Evolutionary conservation across 1,139 yeast genomes (phyloP).

Genomic region (Hansenula lynferdii): DNA sequence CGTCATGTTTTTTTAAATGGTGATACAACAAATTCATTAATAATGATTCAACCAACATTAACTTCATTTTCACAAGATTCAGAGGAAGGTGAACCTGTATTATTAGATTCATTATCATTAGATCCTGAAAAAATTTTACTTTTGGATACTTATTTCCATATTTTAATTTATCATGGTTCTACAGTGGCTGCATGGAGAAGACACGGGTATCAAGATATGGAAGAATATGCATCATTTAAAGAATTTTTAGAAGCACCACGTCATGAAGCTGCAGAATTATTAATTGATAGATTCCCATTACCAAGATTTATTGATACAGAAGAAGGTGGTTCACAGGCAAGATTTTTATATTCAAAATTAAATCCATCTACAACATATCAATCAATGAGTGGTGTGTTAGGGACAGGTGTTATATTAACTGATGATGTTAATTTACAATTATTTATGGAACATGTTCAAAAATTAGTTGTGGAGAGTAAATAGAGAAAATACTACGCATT

Average conservation of each 20-base stretch:
- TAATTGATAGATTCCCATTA: slow-evolving; percentile 66
- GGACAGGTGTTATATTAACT: slow-evolving; percentile 68
- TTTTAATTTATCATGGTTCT: slow-evolving; percentile 65
- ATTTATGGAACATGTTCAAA: slow-evolving; percentile 75
- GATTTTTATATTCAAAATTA: slow-evolving; percentile 69
- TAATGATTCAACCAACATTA: slow-evolving; percentile 76
- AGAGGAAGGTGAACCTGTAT: slow-evolving; percentile 48
- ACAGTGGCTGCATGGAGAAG: slow-evolving; percentile 68
- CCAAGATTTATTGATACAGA: slow-evolving; percentile 73
- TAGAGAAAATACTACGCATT: too few relatives aligned
- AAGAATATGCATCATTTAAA: slow-evolving; percentile 58
- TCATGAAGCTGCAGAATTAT: slow-evolving; percentile 59
- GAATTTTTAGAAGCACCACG: slow-evolving; percentile 62
- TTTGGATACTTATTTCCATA: slow-evolving; percentile 72
- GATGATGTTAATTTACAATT: slow-evolving; percentile 83
- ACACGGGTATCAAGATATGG: slow-evolving; percentile 60
- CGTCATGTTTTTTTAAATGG: slow-evolving; percentile 65
- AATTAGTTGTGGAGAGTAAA: slow-evolving; percentile 47
- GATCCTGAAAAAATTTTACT: slow-evolving; percentile 56
- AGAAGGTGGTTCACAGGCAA: slow-evolving; percentile 75
- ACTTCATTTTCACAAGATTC: slow-evolving; percentile 59
- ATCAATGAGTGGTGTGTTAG: slow-evolving; percentile 20
- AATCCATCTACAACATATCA: slow-evolving; percentile 68
- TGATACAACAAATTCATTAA: slow-evolving; percentile 58
- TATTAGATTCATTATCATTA: slow-evolving; percentile 64